Conservation (phyloP, 257 asterid species). For the Solanum tacnaense region DNA sequence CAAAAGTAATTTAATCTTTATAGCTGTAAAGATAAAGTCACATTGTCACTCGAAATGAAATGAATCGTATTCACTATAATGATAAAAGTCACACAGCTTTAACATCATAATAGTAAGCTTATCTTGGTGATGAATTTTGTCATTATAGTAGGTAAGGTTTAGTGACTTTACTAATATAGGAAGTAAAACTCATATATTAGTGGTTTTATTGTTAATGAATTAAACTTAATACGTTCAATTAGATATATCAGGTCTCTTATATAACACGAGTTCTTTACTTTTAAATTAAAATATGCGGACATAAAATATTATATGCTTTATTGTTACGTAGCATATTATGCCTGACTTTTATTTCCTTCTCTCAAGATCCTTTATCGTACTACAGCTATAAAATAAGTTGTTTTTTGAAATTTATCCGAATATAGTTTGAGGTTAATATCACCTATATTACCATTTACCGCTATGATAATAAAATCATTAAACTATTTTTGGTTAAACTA, state of each 20-base stretch:
- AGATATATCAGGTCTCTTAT: not conserved
- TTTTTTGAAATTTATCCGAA: not conserved
- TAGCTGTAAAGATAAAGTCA: not conserved
- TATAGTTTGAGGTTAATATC: not conserved
- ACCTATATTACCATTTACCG: not conserved
- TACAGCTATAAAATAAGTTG: not conserved
- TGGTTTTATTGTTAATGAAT: not conserved
- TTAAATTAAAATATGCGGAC: not conserved
- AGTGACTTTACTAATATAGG: not conserved
- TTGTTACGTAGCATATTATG: too few relatives aligned
- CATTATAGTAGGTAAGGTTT: not conserved
- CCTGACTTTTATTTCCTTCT: not conserved
- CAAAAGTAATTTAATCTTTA: not conserved
- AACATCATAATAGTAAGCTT: not conserved
- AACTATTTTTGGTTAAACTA: too few relatives aligned
- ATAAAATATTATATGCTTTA: too few relatives aligned
- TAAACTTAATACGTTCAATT: too few relatives aligned
- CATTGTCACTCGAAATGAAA: not conserved
- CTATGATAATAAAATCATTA: not conserved
- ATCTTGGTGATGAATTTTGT: not conserved
- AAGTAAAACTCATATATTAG: not conserved
- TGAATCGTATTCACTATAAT: not conserved
- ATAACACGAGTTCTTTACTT: fast-evolving
- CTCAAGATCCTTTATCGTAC: not conserved
- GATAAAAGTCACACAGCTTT: not conserved